Conservation (phyloP, 495 filamentous ascomycete species). For the Chaetomium cochliodes region DNA sequence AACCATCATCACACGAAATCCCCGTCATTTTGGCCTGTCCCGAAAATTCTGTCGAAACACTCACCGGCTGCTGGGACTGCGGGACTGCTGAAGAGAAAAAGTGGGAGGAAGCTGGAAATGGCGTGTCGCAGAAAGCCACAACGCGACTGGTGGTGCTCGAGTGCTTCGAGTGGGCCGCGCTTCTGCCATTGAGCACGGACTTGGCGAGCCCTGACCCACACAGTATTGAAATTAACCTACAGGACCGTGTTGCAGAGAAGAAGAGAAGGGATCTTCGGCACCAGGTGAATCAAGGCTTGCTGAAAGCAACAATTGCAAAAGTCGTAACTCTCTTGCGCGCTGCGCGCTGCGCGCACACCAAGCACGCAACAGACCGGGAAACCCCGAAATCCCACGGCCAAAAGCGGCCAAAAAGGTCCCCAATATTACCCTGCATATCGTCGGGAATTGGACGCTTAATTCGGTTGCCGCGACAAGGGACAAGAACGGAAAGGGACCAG, state of each 20-base stretch:
- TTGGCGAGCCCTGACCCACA: neutral
- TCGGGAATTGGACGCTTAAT: slow-evolving; percentile 26
- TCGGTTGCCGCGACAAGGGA: slow-evolving; percentile 8
- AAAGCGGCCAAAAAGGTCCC: slow-evolving; percentile 24
- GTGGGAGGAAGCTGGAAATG: neutral
- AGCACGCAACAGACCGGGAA: slow-evolving; percentile 19
- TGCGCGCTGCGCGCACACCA: no score
- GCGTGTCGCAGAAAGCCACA: neutral
- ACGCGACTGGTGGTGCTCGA: neutral
- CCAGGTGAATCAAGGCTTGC: neutral
- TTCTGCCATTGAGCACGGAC: neutral
- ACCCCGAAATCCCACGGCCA: slow-evolving; percentile 30
- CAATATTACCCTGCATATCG: slow-evolving; percentile 39
- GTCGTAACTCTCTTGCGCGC: neutral
- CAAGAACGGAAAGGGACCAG: neutral
- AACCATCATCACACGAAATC: neutral
- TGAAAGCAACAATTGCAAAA: neutral
- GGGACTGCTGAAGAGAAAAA: neutral
- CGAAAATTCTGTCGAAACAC: neutral
- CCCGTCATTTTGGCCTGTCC: neutral
- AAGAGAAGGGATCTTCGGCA: neutral
- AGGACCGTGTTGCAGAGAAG: slow-evolving; percentile 6
- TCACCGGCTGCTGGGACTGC: neutral
- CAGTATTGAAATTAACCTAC: slow-evolving; percentile 14
- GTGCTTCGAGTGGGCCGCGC: neutral